Conservation (phyloP, 1,284 basidiomycete species). For the Leccinum ponderosum region DNA sequence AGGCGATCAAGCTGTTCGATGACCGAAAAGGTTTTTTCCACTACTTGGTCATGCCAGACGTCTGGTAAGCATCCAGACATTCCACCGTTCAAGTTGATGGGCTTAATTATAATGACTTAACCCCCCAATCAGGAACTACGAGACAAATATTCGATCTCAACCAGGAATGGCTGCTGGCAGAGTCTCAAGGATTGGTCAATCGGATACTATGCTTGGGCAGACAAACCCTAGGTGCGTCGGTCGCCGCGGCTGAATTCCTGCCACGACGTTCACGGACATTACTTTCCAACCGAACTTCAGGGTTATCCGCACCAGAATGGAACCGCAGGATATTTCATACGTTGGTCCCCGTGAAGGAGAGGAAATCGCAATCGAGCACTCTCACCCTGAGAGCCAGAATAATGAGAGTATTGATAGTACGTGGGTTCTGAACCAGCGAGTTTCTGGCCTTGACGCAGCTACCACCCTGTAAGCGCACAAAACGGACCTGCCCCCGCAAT, state of each 20-base stretch:
- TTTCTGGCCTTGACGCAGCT: not conserved
- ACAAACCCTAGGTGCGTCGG: not conserved
- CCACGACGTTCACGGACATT: too few relatives aligned
- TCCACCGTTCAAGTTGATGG: not conserved
- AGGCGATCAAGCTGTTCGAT: slow-evolving; percentile 5
- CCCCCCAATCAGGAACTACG: not conserved
- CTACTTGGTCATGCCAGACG: slow-evolving; percentile 3
- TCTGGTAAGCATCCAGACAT: slow-evolving; percentile 1
- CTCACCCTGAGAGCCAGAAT: not conserved
- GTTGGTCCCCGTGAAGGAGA: not conserved
- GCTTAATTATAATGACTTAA: not conserved
- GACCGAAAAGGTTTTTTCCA: not conserved
- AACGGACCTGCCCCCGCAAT: not conserved
- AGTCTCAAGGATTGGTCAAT: not conserved
- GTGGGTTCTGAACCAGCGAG: not conserved
- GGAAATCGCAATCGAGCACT: not conserved
- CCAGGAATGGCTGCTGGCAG: not conserved
- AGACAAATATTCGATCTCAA: not conserved
- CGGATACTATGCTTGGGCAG: not conserved
- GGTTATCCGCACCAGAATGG: not conserved
- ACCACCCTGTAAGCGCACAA: not conserved
- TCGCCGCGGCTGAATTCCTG: too few relatives aligned
- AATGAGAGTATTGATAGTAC: not conserved
- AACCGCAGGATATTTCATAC: not conserved
- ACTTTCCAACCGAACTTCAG: not conserved